A percentile compares a stretch with the other conserved stretches of the same genome.
phyloP scores from a whole-genome alignment of 2,329 filamentous ascomycete species.

The Ophiostoma sp. region DNA sequence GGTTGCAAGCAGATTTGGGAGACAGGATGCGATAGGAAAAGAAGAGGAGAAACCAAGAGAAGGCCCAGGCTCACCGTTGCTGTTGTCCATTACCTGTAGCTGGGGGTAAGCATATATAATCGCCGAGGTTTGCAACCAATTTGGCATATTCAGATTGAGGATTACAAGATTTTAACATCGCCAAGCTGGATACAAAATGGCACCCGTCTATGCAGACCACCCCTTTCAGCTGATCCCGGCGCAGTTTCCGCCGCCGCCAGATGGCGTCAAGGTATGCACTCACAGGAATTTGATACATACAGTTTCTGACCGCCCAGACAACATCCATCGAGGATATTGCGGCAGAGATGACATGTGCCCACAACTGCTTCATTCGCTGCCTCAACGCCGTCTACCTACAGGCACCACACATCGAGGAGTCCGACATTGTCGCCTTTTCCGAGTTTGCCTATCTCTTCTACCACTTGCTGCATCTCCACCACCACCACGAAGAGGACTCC shows the following conservation, averaged over 20 bases:
- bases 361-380: slow-evolving; percentile 32
- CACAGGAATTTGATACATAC: slow-evolving; percentile 20
- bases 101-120: background rate
- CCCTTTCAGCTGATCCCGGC: slow-evolving; percentile 29
- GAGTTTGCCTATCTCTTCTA: slow-evolving; percentile 31
- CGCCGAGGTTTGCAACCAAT: background rate
- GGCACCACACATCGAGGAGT: slow-evolving; percentile 33
- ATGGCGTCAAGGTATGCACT: slow-evolving; percentile 3
- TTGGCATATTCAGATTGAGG: background rate
- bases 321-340: slow-evolving; percentile 26
- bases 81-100: background rate
- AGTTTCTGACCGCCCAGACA: slow-evolving; percentile 26
- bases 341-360: slow-evolving; percentile 34
- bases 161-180: background rate
- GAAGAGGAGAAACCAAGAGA: background rate
- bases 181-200: slow-evolving; percentile 23
- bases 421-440: slow-evolving; percentile 35
- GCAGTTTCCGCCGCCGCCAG: background rate
- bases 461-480: slow-evolving; percentile 32
- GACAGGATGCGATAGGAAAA: background rate
- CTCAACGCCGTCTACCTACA: slow-evolving; percentile 35
- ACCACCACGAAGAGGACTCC: slow-evolving; percentile 33
- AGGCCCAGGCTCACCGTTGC: no score
- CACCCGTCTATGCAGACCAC: slow-evolving; percentile 31
- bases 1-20: background rate